Percentiles rank a stretch among this genome's conserved stretches.
These are phyloP conservation scores for Glaciozyma martinii DNA, from an alignment of 768 basidiomycete genomes.

Conservation along the genomic window DNA sequence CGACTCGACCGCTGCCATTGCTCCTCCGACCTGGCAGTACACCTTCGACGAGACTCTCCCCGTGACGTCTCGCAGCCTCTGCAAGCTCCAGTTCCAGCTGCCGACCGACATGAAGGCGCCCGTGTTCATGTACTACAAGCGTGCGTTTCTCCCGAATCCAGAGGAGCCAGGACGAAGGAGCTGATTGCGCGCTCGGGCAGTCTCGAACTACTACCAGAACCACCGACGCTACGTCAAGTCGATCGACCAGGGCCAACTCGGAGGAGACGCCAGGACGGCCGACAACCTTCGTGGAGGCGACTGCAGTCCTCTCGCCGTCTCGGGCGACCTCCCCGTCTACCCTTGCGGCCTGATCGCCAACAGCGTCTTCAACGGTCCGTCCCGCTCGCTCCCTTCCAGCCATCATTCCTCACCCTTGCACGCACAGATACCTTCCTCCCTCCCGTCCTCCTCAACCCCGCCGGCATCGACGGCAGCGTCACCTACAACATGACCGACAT, in stretches of 20 bases:
- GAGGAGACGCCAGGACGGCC: slow-evolving; percentile 56
- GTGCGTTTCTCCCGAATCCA: slow-evolving; percentile 23
- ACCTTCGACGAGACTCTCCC: slow-evolving; percentile 45
- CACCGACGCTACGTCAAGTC: slow-evolving; percentile 96
- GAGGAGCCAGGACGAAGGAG: slow-evolving; percentile 10
- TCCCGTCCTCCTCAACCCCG: slow-evolving; percentile 51
- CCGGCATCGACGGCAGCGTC: slow-evolving; percentile 40
- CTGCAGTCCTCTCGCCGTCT: slow-evolving; percentile 74
- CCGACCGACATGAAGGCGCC: slow-evolving; percentile 63
- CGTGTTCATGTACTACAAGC: slow-evolving; percentile 89
- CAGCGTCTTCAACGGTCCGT: slow-evolving; percentile 83
- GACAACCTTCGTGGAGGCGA: slow-evolving; percentile 49
- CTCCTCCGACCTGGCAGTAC: slow-evolving; percentile 67
- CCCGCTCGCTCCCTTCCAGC: neutral
- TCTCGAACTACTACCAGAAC: slow-evolving; percentile 96
- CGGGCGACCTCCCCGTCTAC: slow-evolving; percentile 57
- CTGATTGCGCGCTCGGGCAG: neutral
- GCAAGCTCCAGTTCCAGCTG: slow-evolving; percentile 71
- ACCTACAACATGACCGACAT: slow-evolving; percentile 64
- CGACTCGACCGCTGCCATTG: slow-evolving; percentile 46
- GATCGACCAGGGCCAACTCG: slow-evolving; percentile 71
- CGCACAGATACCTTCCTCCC: slow-evolving; percentile 65
- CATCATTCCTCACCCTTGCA: neutral
- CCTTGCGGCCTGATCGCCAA: slow-evolving; percentile 98
- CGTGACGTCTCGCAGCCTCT: slow-evolving; percentile 51